Evolutionary conservation across 1,284 basidiomycete species (phyloP), one percentile per base, ranked within the genome.

Genomic region (Puccinia coronata): DNA sequence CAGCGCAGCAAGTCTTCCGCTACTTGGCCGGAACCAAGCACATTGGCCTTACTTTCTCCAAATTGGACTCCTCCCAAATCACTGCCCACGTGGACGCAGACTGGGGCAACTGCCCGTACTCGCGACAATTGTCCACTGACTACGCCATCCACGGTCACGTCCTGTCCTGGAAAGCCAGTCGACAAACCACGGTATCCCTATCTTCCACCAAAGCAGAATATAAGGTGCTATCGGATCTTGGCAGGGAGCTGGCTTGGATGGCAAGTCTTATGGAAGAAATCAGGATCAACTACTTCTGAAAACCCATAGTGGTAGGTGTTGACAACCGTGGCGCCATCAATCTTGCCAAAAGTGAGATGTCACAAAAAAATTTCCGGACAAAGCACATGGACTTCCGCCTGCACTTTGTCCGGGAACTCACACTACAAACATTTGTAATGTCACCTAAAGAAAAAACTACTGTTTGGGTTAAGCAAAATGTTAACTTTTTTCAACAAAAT

Each of bases 291-390:
- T 20, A 20, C 11, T 51, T 20, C 8, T 20, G 4, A 11, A 12
- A 12, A 20, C 83, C 84, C 8, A 51, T 20, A 51, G 12, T 51
- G 11, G 49, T 51, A 4, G 18, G 11, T 4, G 49, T 51, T 4
- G 49, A 63, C 59, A 63, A 63, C 20, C 8, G 31, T 28, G 59
- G 59, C 9, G 59, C 59, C 14, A 63, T 63, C 9, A 20, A 63
- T 23, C n/a, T 63, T 5, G 59, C 59, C 31, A 9, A 4, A 14
- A 34, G 31, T 23, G 11, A 63, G 16, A 63, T 28, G 18, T 34
- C 28, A 28, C 59, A 63, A 14, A 63, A 63, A 5, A 28, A 25
- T 23, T 63, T 63, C n/a, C 4, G 36, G 31, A 63, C 59, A 34
- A 63, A 20, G 20, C 59, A 63, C n/a, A 63, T 63, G 59, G 59